Base-by-base conservation (phyloP, 495 filamentous ascomycete species). In the Penicillium lagena region DNA sequence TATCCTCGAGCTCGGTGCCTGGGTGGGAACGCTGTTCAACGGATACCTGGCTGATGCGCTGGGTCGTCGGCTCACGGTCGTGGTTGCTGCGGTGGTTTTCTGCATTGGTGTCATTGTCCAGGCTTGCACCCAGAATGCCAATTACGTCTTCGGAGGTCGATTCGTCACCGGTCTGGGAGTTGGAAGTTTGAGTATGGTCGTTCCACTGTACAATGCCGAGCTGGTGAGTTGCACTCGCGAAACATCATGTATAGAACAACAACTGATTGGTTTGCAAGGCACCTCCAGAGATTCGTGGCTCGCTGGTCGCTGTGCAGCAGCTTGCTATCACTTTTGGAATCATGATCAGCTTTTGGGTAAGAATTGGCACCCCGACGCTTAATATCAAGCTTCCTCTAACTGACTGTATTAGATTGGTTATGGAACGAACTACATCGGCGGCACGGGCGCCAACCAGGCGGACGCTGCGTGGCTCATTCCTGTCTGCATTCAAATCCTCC, bases 1-100 rank as follows among this genome's bases (percentile, higher is more conserved):
- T 1, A 89, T 91, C 58, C 78, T 91, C 52, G 86, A 90, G 54
- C 77, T 94, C 4, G 88, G 87, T 51, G 87, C 87, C 35, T 90
- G 86, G 87, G 49, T 90, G 12, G 88, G 88, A 17, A 82, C 84
- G 0, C 68, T 91, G 27, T 71, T 82, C 39, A 86, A 81, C 33
- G 86, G 86, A 14, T 85, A 87, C 60, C 60, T 91, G 15, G 86
- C 86, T 31, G 87, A 91, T 66, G 72, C 73, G 8, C 59, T 86
- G 12, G 86, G 83, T 29, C 77, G 88, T 37, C 88, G 89, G 57
- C 81, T 83, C 51, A 77, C 81, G 22, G 80, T 90, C 37, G 52
- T 90, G 11, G 69, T 89, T 32, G 83, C 83, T 8, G 77, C 79
- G 22, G 54, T 66, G 11, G 74, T 90, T 32, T 91, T 94, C 68